Conservation (phyloP, 306 rosid species). For the Glycyrrhiza uralensis region DNA sequence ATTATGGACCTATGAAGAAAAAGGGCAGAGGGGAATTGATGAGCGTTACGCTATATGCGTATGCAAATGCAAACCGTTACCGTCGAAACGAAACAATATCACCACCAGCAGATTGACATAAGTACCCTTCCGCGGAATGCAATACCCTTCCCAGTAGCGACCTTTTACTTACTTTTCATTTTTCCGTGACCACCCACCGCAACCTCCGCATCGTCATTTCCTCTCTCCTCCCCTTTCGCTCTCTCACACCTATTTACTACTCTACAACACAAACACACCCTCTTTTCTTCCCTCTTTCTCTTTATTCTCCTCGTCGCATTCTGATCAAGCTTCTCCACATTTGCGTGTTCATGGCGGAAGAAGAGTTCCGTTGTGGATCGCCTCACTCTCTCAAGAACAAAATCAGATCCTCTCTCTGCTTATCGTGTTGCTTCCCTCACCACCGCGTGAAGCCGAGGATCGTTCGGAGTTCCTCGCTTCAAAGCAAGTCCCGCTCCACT, state of each 20-base stretch:
- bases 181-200: conserved; percentile 14
- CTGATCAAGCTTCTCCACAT: background rate
- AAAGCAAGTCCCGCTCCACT: conserved; percentile 31
- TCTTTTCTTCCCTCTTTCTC: background rate
- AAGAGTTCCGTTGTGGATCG: conserved; percentile 16
- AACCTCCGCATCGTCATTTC: conserved; percentile 35
- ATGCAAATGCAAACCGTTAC: background rate
- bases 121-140: conserved; percentile 2
- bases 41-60: background rate
- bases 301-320: background rate
- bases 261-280: background rate
- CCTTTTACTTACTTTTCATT: background rate
- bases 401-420: conserved; percentile 43
- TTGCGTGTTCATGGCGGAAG: conserved; percentile 34
- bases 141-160: background rate
- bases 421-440: conserved; percentile 41
- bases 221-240: background rate
- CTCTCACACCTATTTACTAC: conserved; percentile 8
- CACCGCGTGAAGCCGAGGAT: conserved; percentile 29
- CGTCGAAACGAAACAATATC: background rate
- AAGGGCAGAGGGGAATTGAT: background rate
- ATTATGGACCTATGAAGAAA: background rate
- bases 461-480: conserved; percentile 36
- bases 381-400: conserved; percentile 41
- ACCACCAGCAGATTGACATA: background rate